Percentiles rank a stretch among this genome's conserved stretches.
phyloP scores from a whole-genome alignment of 768 basidiomycete species.

The Amanita rubescens region DNA sequence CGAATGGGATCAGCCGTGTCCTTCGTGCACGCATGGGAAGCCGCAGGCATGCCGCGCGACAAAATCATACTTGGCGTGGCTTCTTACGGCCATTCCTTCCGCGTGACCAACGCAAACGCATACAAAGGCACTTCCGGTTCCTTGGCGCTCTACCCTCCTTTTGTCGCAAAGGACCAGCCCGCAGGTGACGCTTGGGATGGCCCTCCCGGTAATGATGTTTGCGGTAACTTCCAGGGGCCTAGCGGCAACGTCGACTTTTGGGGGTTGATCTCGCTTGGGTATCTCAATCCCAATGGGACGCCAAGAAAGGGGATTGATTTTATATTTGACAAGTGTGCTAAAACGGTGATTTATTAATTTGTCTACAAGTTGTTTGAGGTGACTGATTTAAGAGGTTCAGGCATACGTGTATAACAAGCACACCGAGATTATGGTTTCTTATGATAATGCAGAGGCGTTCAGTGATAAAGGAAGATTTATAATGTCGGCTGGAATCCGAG shows the following conservation, averaged over 20 bases:
- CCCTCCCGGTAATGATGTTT: conserved; percentile 42
- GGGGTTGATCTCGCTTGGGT: conserved; percentile 53
- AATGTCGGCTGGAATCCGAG: conserved; percentile 39
- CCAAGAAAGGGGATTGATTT: conserved; percentile 43
- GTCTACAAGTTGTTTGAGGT: not conserved
- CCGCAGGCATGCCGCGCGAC: conserved; percentile 65
- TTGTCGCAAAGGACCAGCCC: conserved; percentile 43
- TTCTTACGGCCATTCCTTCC: conserved; percentile 75
- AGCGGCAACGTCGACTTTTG: conserved; percentile 58
- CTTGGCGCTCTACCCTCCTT: conserved; percentile 45
- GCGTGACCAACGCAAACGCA: conserved; percentile 39
- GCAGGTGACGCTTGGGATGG: conserved; percentile 61
- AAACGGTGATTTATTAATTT: conserved; percentile 43
- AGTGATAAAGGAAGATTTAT: conserved; percentile 55
- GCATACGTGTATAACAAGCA: conserved; percentile 38
- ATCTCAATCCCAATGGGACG: conserved; percentile 40
- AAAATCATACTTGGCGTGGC: conserved; percentile 77
- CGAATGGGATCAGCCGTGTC: conserved; percentile 71
- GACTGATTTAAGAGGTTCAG: conserved; percentile 14
- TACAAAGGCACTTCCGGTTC: conserved; percentile 28
- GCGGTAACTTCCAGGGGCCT: conserved; percentile 41
- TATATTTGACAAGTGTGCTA: conserved; percentile 57
- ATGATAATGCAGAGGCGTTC: conserved; percentile 38
- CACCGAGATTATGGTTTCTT: conserved; percentile 41
- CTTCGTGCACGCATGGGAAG: conserved; percentile 65